Evolutionary conservation across 495 filamentous ascomycete species (phyloP).

Genomic region (Neurospora sp.): DNA sequence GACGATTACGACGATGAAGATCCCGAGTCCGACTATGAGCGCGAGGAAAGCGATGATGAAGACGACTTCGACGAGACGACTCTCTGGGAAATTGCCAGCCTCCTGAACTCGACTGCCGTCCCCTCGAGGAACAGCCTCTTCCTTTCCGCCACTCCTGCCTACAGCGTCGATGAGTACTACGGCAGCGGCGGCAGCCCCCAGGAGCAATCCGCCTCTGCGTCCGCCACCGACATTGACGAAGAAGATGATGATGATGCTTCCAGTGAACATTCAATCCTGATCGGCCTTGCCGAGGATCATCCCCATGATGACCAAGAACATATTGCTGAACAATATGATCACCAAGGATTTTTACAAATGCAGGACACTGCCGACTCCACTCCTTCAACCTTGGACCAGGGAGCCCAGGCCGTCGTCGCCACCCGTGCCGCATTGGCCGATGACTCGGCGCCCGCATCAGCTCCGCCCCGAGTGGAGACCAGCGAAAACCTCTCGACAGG

Average conservation of each 20-base stretch:
- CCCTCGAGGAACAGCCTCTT: conserved; percentile 38
- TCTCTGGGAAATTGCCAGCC: conserved; percentile 47
- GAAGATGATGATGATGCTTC: conserved; percentile 22
- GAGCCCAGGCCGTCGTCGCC: background rate
- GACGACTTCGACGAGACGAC: conserved; percentile 46
- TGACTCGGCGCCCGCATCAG: background rate
- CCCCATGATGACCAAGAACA: background rate
- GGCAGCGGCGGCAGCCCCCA: background rate
- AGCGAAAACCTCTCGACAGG: conserved; percentile 1
- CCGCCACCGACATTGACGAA: conserved; percentile 10
- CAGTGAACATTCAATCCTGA: conserved; percentile 20
- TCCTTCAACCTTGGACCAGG: background rate
- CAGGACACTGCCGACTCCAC: background rate
- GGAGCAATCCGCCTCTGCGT: background rate
- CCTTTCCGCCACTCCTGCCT: conserved; percentile 12
- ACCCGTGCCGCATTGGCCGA: background rate
- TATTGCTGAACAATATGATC: background rate
- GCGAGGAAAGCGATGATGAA: conserved; percentile 26
- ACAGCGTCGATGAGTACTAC: conserved; percentile 15
- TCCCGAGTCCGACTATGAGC: conserved; percentile 21
- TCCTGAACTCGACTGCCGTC: conserved; percentile 35
- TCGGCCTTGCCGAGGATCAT: conserved; percentile 14
- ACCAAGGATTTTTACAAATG: background rate
- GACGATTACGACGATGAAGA: conserved; percentile 40
- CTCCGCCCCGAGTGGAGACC: background rate